A percentile compares a stretch with the other conserved stretches of the same genome.
Evolutionary conservation across 495 filamentous ascomycete species (phyloP).

Genomic region (Aspergillus panamensis): DNA sequence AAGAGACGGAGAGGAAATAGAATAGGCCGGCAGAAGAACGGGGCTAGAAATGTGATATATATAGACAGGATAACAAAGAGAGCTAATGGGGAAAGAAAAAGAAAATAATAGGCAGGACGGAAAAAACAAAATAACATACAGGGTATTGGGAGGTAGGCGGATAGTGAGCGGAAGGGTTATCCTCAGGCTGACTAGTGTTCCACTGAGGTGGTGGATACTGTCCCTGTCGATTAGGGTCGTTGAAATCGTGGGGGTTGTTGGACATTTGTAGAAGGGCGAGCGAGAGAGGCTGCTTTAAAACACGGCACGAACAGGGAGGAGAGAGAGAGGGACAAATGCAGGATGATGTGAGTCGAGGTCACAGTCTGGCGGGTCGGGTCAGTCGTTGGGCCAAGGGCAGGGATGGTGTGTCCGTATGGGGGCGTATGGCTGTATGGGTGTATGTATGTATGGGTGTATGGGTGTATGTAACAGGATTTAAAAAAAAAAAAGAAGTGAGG

Average conservation of each 20-base stretch:
- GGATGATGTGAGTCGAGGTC: constrained; percentile 30
- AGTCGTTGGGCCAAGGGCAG: constrained; percentile 15
- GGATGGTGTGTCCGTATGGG: constrained; percentile 13
- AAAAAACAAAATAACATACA: constrained; percentile 29
- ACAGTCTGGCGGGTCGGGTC: constrained; percentile 23
- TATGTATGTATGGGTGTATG: constrained; percentile 5
- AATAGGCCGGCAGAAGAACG: not conserved
- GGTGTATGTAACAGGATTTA: constrained; percentile 8
- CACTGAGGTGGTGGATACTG: constrained; percentile 48
- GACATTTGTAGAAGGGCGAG: constrained; percentile 44
- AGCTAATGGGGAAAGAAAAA: constrained; percentile 10
- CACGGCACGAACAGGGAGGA: constrained; percentile 12
- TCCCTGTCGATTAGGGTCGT: constrained; percentile 42
- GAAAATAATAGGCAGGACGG: constrained; percentile 3
- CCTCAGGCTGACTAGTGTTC: constrained; percentile 44
- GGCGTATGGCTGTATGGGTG: constrained; percentile 17
- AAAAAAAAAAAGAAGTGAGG: not conserved
- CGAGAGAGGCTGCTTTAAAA: constrained; percentile 21
- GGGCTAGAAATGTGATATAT: constrained; percentile 6
- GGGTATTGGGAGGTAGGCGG: constrained; percentile 39
- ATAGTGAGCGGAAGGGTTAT: constrained; percentile 34
- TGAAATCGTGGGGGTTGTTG: constrained; percentile 41
- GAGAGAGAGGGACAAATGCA: constrained; percentile 22
- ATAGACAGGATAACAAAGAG: constrained; percentile 11
- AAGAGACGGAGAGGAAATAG: constrained; percentile 4